A percentile compares a stretch with the other conserved stretches of the same genome.
Evolutionary conservation across 768 basidiomycete genomes (phyloP).

Genomic region (Galerina sulciceps): DNA sequence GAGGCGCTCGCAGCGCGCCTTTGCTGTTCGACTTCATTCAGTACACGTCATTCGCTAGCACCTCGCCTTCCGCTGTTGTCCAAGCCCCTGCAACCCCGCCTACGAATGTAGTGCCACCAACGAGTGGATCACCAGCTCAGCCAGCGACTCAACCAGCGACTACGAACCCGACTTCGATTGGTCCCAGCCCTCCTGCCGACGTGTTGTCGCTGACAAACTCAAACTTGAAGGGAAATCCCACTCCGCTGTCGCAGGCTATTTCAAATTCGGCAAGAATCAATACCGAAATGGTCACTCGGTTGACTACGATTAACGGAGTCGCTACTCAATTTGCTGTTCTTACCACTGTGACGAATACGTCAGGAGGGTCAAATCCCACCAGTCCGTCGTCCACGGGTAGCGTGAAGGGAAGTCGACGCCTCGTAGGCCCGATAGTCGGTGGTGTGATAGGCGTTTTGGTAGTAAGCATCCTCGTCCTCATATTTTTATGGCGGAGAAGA

Average conservation of each 20-base stretch:
- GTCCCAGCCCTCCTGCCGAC: not conserved
- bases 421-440: slow-evolving; percentile 6
- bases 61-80: not conserved
- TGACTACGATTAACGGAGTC: not conserved
- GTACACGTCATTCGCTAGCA: not conserved
- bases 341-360: not conserved
- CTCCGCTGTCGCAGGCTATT: not conserved
- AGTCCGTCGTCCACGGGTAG: not conserved
- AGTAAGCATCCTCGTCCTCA: not conserved
- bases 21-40: slow-evolving; percentile 1
- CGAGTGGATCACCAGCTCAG: not conserved
- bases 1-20: not conserved
- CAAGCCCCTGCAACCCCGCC: not conserved
- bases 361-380: not conserved
- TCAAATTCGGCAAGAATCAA: not conserved
- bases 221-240: no score
- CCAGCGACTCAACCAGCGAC: no score
- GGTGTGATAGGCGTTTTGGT: slow-evolving; percentile 4
- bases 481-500: not conserved
- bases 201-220: not conserved
- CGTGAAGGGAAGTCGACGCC: not conserved
- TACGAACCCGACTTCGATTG: not conserved
- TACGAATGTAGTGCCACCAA: not conserved
- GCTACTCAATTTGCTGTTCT: not conserved
- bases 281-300: not conserved